These are phyloP conservation scores for Aureobasidium sp. DNA, from an alignment of 2,329 filamentous ascomycete species.

Conservation along the genomic window DNA sequence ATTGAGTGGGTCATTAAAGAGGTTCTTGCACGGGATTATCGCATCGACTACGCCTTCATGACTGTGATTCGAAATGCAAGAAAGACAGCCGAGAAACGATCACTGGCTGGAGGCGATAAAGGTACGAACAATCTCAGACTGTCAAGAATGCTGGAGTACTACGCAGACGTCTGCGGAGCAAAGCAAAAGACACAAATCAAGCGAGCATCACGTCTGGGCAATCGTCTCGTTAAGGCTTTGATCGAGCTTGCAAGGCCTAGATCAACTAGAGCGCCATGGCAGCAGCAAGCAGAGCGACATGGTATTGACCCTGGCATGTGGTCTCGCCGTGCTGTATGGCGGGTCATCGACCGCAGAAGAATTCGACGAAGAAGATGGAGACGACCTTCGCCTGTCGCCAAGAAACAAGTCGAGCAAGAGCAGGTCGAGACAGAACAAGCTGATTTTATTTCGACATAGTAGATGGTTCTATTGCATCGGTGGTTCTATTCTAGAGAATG, in stretches of 20 bases:
- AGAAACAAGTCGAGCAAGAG: not conserved
- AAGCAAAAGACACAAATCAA: constrained; percentile 2
- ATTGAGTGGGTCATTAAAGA: constrained; percentile 24
- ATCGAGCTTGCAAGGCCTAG: not conserved
- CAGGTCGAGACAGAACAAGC: not conserved
- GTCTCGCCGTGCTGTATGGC: not conserved
- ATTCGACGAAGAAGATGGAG: not conserved
- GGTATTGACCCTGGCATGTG: not conserved
- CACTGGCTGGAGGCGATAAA: not conserved
- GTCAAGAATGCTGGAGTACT: not conserved
- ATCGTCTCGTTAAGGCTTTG: not conserved
- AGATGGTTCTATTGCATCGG: not conserved
- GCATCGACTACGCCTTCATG: constrained; percentile 24
- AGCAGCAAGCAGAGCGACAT: not conserved
- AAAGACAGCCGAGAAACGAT: not conserved
- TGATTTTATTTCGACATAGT: not conserved
- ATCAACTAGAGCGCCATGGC: not conserved
- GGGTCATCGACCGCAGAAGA: not conserved
- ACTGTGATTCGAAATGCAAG: not conserved
- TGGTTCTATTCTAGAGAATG: not conserved
- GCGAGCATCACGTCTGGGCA: not conserved
- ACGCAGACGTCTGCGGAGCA: not conserved
- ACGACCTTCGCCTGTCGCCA: not conserved
- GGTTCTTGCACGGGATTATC: constrained; percentile 24
- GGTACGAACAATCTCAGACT: not conserved